phyloP scores from a whole-genome alignment of 352 stramenopile species.

The Globisporangium camurandrum region DNA sequence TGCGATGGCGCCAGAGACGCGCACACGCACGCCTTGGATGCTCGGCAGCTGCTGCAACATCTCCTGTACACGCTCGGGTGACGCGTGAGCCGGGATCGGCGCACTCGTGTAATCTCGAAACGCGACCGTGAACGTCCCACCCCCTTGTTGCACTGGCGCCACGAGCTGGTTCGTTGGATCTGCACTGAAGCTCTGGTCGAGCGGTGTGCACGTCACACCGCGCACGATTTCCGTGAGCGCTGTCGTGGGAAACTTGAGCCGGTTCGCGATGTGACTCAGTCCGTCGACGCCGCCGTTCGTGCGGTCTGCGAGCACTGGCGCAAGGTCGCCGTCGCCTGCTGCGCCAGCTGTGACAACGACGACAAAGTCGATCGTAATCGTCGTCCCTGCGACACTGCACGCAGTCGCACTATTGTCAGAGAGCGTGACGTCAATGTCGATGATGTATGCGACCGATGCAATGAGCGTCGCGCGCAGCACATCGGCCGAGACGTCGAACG shows the following conservation, averaged over 20 bases:
- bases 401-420: slow-evolving; percentile 20
- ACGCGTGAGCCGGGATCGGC: slow-evolving; percentile 49
- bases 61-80: slow-evolving; percentile 18
- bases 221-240: slow-evolving; percentile 46
- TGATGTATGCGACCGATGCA: slow-evolving; percentile 37
- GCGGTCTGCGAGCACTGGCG: slow-evolving; percentile 31
- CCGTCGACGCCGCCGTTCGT: slow-evolving; percentile 45
- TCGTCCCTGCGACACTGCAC: slow-evolving; percentile 45
- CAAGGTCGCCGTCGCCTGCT: slow-evolving; percentile 45
- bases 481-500: slow-evolving; percentile 33
- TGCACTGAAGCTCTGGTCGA: slow-evolving; percentile 42
- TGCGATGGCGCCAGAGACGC: slow-evolving; percentile 41
- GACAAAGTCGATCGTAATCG: slow-evolving; percentile 54
- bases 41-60: slow-evolving; percentile 35
- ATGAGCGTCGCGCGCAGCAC: slow-evolving; percentile 36
- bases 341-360: slow-evolving; percentile 35
- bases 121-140: slow-evolving; percentile 41
- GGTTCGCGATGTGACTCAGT: slow-evolving; percentile 55
- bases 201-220: slow-evolving; percentile 34
- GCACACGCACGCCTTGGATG: slow-evolving; percentile 48
- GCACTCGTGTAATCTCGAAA: slow-evolving; percentile 59
- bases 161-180: slow-evolving; percentile 38
- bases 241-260: slow-evolving; percentile 38
- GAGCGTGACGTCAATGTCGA: slow-evolving; percentile 56
- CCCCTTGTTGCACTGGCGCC: slow-evolving; percentile 27